Conservation (phyloP, 2,329 filamentous ascomycete genomes). For the Myriosclerotinia duriaeana region DNA sequence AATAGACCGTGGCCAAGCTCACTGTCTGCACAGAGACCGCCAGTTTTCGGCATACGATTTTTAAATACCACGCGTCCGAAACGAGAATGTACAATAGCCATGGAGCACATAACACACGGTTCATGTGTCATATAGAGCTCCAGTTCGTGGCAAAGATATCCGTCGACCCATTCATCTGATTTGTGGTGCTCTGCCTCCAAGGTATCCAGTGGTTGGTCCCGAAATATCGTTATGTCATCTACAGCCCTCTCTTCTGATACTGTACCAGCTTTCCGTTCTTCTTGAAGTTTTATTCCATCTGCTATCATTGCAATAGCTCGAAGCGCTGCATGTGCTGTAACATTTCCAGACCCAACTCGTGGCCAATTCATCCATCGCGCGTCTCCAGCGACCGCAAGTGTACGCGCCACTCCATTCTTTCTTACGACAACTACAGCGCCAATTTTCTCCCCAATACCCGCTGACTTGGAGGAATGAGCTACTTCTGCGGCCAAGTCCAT, state of each 20-base stretch:
- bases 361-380: slow-evolving; percentile 64
- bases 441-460: slow-evolving; percentile 64
- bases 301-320: slow-evolving; percentile 82
- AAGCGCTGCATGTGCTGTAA: slow-evolving; percentile 75
- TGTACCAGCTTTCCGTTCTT: slow-evolving; percentile 28
- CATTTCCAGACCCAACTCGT: slow-evolving; percentile 58
- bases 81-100: slow-evolving; percentile 91
- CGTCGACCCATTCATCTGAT: slow-evolving; percentile 66
- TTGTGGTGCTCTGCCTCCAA: slow-evolving; percentile 58
- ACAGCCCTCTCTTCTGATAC: slow-evolving; percentile 40
- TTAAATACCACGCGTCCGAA: slow-evolving; percentile 85
- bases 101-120: slow-evolving; percentile 93
- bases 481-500: slow-evolving; percentile 66
- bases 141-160: slow-evolving; percentile 90
- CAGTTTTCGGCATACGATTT: slow-evolving; percentile 74
- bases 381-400: slow-evolving; percentile 75
- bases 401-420: slow-evolving; percentile 31
- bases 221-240: slow-evolving; percentile 53
- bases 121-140: slow-evolving; percentile 95
- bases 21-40: slow-evolving; percentile 78
- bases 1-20: slow-evolving; percentile 65
- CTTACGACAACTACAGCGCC: slow-evolving; percentile 73
- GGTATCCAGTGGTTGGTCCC: slow-evolving; percentile 65
- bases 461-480: slow-evolving; percentile 57
- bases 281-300: slow-evolving; percentile 47